These are phyloP conservation scores for Breviolum minutum DNA, from an alignment of 73 alveolate species.

Conservation along the genomic window DNA sequence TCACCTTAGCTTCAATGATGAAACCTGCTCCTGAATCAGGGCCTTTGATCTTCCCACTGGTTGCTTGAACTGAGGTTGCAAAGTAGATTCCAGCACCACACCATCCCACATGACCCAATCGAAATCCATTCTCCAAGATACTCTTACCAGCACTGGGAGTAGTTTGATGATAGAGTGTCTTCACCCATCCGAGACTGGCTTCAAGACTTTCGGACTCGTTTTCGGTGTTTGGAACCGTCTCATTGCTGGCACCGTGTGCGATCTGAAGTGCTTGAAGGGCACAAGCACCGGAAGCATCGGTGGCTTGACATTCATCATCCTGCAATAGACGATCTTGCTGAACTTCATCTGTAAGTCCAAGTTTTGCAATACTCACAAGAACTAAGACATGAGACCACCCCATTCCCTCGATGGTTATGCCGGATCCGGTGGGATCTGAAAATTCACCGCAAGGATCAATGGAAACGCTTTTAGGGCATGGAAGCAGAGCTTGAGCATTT, in stretches of 20 bases:
- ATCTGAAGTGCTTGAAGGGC: constrained; percentile 50
- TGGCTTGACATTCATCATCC: constrained; percentile 64
- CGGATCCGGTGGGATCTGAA: neutral
- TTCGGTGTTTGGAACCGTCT: neutral
- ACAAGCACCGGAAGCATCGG: neutral
- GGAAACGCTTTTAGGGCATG: neutral
- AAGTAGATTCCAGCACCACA: constrained; percentile 88
- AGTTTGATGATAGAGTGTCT: constrained; percentile 78
- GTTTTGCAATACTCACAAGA: neutral
- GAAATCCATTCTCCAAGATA: constrained; percentile 56
- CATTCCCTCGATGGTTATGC: neutral
- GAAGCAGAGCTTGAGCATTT: neutral
- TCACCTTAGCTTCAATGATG: constrained; percentile 76
- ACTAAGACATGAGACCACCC: neutral
- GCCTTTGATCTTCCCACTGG: constrained; percentile 74
- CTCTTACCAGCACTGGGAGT: constrained; percentile 24
- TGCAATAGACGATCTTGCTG: neutral
- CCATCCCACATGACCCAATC: constrained; percentile 76
- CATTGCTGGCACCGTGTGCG: neutral
- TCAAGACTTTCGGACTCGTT: neutral
- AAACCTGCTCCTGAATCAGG: constrained; percentile 68
- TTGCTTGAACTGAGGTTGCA: constrained; percentile 43
- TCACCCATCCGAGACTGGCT: neutral
- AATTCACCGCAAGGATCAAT: too few species aligned
- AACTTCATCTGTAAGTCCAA: neutral